Conservation (phyloP, 2,329 filamentous ascomycete genomes). For the Talaromyces sp. region DNA sequence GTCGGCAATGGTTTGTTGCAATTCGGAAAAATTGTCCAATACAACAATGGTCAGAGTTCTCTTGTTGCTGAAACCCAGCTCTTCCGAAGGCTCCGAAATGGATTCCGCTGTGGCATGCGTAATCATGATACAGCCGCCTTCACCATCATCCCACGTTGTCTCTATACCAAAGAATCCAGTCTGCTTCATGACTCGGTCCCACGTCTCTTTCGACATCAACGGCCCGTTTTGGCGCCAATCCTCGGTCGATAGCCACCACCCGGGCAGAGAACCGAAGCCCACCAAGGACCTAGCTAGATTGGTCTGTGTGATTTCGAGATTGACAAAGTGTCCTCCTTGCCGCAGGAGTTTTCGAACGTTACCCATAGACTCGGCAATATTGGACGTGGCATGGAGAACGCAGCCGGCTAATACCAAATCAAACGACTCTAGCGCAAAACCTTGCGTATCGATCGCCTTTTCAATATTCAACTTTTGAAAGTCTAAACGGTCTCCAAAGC, state of each 20-base stretch:
- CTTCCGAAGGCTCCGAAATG: not conserved
- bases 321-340: not conserved
- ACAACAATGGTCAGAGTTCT: not conserved
- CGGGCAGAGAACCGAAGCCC: slow-evolving; percentile 17
- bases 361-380: slow-evolving; percentile 12
- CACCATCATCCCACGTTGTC: not conserved
- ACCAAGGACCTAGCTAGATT: slow-evolving; percentile 2
- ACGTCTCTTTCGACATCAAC: slow-evolving; percentile 11
- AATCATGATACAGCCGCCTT: not conserved
- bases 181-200: slow-evolving; percentile 12
- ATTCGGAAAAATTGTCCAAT: not conserved
- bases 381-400: slow-evolving; percentile 18
- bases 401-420: slow-evolving; percentile 19
- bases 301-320: not conserved
- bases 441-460: slow-evolving; percentile 10
- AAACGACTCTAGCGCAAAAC: slow-evolving; percentile 15
- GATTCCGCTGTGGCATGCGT: not conserved
- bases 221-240: slow-evolving; percentile 1
- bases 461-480: not conserved
- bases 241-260: slow-evolving; percentile 10
- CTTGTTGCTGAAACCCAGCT: not conserved
- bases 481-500: not conserved
- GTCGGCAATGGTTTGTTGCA: not conserved
- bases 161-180: not conserved
- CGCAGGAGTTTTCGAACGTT: slow-evolving; percentile 24